A percentile compares a stretch with the other conserved stretches of the same genome.
Conservation (phyloP, 139 green algal species). For the Micromonas commoda region DNA sequence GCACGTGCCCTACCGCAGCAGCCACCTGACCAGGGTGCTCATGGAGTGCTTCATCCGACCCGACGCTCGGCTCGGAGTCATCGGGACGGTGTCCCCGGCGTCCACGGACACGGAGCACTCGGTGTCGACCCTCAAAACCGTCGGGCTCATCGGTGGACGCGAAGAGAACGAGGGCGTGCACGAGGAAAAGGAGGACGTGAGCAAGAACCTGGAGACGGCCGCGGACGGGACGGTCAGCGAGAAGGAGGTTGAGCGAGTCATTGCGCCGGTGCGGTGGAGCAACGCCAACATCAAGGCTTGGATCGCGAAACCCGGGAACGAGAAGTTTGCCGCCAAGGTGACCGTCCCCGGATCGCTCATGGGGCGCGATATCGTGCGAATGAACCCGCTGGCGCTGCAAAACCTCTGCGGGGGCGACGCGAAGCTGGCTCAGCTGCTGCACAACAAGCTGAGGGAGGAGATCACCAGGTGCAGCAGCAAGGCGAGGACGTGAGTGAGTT, state of each 20-base stretch:
- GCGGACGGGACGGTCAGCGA: neutral
- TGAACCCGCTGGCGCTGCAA: conserved; percentile 8
- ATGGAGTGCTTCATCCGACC: conserved; percentile 11
- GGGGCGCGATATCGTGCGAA: conserved; percentile 12
- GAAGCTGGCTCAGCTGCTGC: neutral
- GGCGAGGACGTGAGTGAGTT: neutral
- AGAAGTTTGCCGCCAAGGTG: neutral
- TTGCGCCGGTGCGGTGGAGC: conserved; percentile 11
- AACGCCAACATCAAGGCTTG: conserved; percentile 1
- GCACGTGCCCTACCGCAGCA: conserved; percentile 27
- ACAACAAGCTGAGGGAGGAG: conserved; percentile 13
- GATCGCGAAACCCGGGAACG: neutral
- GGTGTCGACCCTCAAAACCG: conserved; percentile 15
- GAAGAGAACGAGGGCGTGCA: neutral
- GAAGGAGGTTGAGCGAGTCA: neutral
- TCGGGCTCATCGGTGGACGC: neutral
- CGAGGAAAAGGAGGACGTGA: conserved; percentile 17
- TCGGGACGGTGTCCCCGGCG: conserved; percentile 12
- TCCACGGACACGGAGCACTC: conserved; percentile 19
- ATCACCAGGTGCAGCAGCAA: conserved; percentile 8
- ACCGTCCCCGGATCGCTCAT: neutral
- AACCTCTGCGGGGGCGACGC: conserved; percentile 19
- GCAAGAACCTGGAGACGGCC: neutral
- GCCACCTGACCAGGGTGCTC: conserved; percentile 6
- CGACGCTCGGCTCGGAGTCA: neutral